A percentile compares a stretch with the other conserved stretches of the same genome.
Conservation (phyloP, 805 yeast species). For the Hanseniaspora singularis region DNA sequence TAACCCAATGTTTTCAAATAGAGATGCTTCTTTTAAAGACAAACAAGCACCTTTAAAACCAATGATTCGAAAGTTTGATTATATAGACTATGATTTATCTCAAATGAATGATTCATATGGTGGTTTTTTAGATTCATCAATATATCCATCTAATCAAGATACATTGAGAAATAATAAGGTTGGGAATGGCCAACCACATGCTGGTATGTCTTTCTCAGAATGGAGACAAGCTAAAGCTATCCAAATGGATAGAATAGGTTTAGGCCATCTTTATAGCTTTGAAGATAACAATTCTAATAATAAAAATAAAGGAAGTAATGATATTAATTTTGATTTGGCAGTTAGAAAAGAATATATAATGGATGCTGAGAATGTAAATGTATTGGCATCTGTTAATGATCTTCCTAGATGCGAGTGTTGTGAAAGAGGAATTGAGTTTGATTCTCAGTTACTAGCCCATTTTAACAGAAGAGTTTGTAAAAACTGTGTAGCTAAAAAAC, state of each 20-base stretch:
- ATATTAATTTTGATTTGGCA: constrained; percentile 13
- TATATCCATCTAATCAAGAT: constrained; percentile 10
- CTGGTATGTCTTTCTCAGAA: constrained; percentile 13
- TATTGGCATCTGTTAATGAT: constrained; percentile 3
- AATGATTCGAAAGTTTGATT: constrained; percentile 47
- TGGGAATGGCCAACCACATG: constrained; percentile 4
- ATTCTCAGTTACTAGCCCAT: constrained; percentile 53
- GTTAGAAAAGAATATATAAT: constrained; percentile 27
- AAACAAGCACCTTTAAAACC: constrained; percentile 24
- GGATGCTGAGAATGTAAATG: constrained; percentile 18
- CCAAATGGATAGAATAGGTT: constrained; percentile 15
- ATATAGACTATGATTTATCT: constrained; percentile 76
- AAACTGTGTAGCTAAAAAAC: constrained; percentile 54
- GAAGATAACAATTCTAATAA: background rate
- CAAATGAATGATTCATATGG: constrained; percentile 83
- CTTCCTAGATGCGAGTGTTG: constrained; percentile 74
- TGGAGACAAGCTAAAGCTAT: constrained; percentile 14
- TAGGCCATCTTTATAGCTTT: constrained; percentile 10
- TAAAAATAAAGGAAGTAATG: background rate
- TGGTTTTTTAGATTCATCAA: constrained; percentile 46
- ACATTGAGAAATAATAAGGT: background rate
- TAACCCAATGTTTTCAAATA: background rate
- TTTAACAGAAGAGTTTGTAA: constrained; percentile 71
- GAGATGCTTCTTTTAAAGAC: constrained; percentile 2
- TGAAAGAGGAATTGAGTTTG: constrained; percentile 58